A percentile compares a stretch with the other conserved stretches of the same genome.
Evolutionary conservation across 192 early-diverging fungal genomes (phyloP).

Genomic region (Coemansia furcata): DNA sequence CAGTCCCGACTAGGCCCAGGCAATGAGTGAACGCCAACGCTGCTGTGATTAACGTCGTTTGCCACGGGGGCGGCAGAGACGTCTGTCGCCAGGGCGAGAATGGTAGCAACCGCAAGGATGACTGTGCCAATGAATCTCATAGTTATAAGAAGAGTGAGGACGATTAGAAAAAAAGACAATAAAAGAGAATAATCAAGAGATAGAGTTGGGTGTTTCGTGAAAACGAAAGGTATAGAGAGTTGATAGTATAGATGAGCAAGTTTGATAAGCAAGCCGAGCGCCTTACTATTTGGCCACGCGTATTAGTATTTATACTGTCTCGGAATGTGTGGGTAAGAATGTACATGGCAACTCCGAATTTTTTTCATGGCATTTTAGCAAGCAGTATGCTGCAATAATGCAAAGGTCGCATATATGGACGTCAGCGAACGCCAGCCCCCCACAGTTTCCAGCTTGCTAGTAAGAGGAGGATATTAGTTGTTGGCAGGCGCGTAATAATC

Average conservation of each 20-base stretch:
- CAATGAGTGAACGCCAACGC: conserved; percentile 12
- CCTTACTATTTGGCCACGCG: not conserved
- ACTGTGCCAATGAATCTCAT: conserved; percentile 37
- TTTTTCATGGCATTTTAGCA: not conserved
- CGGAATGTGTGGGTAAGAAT: not conserved
- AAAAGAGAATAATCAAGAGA: not conserved
- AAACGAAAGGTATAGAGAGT: not conserved
- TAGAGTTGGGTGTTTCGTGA: not conserved
- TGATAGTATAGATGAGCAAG: not conserved
- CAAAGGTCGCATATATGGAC: not conserved
- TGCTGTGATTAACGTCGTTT: not conserved
- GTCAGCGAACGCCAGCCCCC: not conserved
- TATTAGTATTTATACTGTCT: conserved; percentile 1
- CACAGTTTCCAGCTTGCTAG: not conserved
- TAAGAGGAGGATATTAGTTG: not conserved
- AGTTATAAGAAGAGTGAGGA: not conserved
- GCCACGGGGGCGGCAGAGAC: conserved; percentile 22
- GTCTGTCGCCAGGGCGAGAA: conserved; percentile 10
- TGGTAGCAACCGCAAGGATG: conserved; percentile 15
- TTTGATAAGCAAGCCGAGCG: not conserved
- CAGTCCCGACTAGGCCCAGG: conserved; percentile 47
- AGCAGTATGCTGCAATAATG: conserved; percentile 9
- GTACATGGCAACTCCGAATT: not conserved
- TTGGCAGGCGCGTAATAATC: not conserved
- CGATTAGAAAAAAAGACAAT: not conserved